These are phyloP conservation scores for Lecanosticta acicola DNA, from an alignment of 2,329 filamentous ascomycete genomes.

Conservation along the genomic window DNA sequence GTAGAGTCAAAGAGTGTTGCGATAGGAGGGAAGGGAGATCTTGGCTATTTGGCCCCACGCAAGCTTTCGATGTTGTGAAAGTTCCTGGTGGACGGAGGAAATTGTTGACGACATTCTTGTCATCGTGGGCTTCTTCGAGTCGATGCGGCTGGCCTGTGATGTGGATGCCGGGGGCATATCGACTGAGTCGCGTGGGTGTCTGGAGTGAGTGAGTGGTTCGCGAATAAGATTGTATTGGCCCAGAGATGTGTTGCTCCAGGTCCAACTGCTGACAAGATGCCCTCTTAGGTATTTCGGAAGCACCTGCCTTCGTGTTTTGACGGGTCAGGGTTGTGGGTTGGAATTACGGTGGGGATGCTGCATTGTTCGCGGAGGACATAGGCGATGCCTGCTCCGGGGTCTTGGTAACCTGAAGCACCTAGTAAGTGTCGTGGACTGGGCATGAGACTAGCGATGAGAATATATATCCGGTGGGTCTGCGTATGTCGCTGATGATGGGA, in stretches of 20 bases:
- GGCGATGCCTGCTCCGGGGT: slow-evolving; percentile 47
- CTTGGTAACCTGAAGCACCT: slow-evolving; percentile 42
- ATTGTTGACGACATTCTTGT: slow-evolving; percentile 47
- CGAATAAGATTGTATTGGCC: slow-evolving; percentile 50
- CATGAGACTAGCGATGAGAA: not conserved
- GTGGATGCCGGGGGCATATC: slow-evolving; percentile 30
- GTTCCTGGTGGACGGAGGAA: slow-evolving; percentile 34
- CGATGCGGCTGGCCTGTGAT: slow-evolving; percentile 45
- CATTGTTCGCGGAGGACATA: slow-evolving; percentile 34
- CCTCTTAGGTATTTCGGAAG: slow-evolving; percentile 42
- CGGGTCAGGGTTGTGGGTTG: slow-evolving; percentile 1
- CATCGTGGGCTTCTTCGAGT: slow-evolving; percentile 47
- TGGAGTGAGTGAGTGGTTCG: slow-evolving; percentile 48
- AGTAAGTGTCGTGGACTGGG: too few relatives aligned
- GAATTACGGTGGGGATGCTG: slow-evolving; percentile 29
- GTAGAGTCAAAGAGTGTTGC: slow-evolving; percentile 15
- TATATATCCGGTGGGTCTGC: too few relatives aligned
- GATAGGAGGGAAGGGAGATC: not conserved
- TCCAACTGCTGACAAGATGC: slow-evolving; percentile 38
- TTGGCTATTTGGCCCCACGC: slow-evolving; percentile 12
- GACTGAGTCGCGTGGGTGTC: slow-evolving; percentile 32
- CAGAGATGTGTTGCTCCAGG: slow-evolving; percentile 42
- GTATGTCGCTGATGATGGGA: slow-evolving; percentile 44
- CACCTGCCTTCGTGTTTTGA: slow-evolving; percentile 32
- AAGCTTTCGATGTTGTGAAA: slow-evolving; percentile 15